Evolutionary conservation across 2,329 filamentous ascomycete genomes (phyloP), one percentile per base, ranked within the genome.

Genomic region (Acrodontium crateriforme): DNA sequence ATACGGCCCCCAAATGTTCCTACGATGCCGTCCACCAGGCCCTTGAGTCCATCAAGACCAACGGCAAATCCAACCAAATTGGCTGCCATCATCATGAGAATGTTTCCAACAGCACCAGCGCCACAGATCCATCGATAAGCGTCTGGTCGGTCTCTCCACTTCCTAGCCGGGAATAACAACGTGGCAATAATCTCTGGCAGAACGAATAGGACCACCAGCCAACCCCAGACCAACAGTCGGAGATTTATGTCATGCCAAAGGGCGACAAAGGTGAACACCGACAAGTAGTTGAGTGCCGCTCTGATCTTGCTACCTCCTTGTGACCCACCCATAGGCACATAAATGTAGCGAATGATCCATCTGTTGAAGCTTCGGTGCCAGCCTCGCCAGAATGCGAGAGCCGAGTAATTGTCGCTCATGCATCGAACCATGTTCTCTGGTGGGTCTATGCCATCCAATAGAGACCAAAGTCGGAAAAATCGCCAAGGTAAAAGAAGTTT

Each of bases 341-440:
- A 98, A 38, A 98, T 73, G 58, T 98, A 98, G 14, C 89, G 75
- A 27, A 95, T 68, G 32, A 89, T 69, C 84, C 85, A 98, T 41
- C 84, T 78, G 59, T 95, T 95, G 63, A 82, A 95, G 38, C 74
- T 83, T 28, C 85, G 76, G 57, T 98, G 89, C 91, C 91, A 98
- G 17, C 74, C 76, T 37, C 89, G 80, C 89, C 89, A 98, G 60
- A 98, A 98, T 12, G 77, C 75, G 21, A 85, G 67, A 0, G 83
- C 78, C 39, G 78, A 85, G 61, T 85, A 94, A 54, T 95, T 95
- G 61, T 98, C 74, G 48, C 76, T 85, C 58, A 94, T 83, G 56
- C 91, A 98, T 42, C 89, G 80, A 30, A 94, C 71, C 83, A 98
- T 94, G 59, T 98, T 98, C 59, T 98, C 89, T 0, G 89, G 87